Percentiles rank a stretch among this genome's conserved stretches.
phyloP scores from a whole-genome alignment of 768 basidiomycete species.

The Hygrophorus pudorinus region DNA sequence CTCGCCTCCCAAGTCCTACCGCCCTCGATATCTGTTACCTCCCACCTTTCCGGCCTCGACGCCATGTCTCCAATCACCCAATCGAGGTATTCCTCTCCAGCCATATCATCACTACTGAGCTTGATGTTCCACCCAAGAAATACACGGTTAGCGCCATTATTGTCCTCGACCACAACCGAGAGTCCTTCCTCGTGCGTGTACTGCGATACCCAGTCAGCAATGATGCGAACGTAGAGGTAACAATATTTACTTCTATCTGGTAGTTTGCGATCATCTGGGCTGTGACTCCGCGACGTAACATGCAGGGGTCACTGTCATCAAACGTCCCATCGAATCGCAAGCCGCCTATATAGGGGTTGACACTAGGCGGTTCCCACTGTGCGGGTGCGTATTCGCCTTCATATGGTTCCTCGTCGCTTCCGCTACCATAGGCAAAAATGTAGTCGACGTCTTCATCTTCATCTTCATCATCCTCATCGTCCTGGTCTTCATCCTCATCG shows the following conservation, averaged over 20 bases:
- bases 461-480: conserved; percentile 23
- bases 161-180: conserved; percentile 23
- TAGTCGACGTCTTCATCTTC: conserved; percentile 25
- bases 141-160: conserved; percentile 25
- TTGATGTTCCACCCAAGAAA: conserved; percentile 64
- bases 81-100: conserved; percentile 35
- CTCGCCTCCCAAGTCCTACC: conserved; percentile 24
- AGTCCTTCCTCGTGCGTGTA: conserved; percentile 51
- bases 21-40: conserved; percentile 14
- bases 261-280: conserved; percentile 47
- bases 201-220: not conserved
- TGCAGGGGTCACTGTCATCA: not conserved
- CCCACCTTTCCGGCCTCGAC: conserved; percentile 24
- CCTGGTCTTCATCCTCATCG: conserved; percentile 25
- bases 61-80: conserved; percentile 27
- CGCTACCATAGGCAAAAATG: conserved; percentile 6
- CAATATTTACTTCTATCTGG: conserved; percentile 23
- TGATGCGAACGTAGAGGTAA: no score
- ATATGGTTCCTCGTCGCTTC: conserved; percentile 16
- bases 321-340: conserved; percentile 19
- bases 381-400: conserved; percentile 28
- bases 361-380: conserved; percentile 50
- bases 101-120: conserved; percentile 34
- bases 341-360: conserved; percentile 17
- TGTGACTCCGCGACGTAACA: conserved; percentile 26